Evolutionary conservation across 345 rosid genomes (phyloP).

Genomic region (Physaria fendleri): DNA sequence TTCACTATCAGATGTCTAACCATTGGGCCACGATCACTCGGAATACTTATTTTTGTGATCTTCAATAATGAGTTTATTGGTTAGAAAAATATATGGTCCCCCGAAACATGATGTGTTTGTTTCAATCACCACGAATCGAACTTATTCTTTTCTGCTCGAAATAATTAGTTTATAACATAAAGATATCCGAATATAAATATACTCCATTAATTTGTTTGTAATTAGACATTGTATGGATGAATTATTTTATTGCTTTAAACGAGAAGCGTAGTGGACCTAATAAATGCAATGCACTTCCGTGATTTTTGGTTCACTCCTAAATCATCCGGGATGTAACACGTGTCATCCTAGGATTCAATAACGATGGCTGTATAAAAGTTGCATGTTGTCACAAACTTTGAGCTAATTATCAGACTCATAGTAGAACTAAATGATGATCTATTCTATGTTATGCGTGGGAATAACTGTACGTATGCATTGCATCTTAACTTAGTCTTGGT

Average conservation of each 20-base stretch:
- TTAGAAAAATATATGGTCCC: conserved; percentile 9
- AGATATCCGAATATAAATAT: neutral
- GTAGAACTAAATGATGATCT: too few species aligned
- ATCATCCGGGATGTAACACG: neutral
- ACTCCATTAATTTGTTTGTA: neutral
- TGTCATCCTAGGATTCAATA: conserved; percentile 6
- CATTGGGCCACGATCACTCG: too few species aligned
- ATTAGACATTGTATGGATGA: neutral
- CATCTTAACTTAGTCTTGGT: too few species aligned
- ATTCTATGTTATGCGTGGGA: too few species aligned
- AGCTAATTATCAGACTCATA: too few species aligned
- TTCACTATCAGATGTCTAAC: too few species aligned
- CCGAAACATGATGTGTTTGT: conserved; percentile 13
- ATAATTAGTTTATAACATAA: neutral
- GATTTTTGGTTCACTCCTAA: neutral
- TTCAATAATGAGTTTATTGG: neutral
- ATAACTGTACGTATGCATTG: too few species aligned
- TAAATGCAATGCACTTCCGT: conserved; percentile 16
- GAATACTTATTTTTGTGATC: too few species aligned
- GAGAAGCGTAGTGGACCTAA: too few species aligned
- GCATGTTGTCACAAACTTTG: too few species aligned
- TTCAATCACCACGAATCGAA: conserved; percentile 8
- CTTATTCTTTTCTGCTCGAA: conserved; percentile 16
- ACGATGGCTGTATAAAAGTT: too few species aligned
- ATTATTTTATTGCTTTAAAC: neutral